Evolutionary conservation across 768 basidiomycete species (phyloP).

Genomic region (Lactifluus echinatus): DNA sequence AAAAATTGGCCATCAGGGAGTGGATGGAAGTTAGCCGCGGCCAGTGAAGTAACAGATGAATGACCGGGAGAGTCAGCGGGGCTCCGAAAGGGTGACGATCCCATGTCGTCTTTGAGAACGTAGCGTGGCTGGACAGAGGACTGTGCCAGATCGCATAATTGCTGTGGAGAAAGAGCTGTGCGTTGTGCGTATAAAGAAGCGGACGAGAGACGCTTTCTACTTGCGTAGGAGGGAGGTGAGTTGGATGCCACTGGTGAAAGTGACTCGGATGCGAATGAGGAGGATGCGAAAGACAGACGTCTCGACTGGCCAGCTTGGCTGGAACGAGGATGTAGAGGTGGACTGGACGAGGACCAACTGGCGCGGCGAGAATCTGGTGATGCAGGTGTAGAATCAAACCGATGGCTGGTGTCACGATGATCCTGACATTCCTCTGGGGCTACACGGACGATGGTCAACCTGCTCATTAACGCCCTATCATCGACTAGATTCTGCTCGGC

Average conservation of each 20-base stretch:
- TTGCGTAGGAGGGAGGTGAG: slow-evolving; percentile 12
- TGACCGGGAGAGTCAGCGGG: background rate
- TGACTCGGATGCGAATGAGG: slow-evolving; percentile 16
- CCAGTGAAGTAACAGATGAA: background rate
- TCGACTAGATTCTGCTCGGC: slow-evolving; percentile 7
- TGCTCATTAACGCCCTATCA: slow-evolving; percentile 17
- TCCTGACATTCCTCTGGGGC: slow-evolving; percentile 6
- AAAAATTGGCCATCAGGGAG: slow-evolving; percentile 19
- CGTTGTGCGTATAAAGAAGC: slow-evolving; percentile 12
- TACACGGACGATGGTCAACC: slow-evolving; percentile 18
- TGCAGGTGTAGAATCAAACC: background rate
- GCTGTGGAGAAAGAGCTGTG: slow-evolving; percentile 15
- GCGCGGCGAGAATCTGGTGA: slow-evolving; percentile 2
- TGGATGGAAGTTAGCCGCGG: slow-evolving; percentile 2
- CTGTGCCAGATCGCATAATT: slow-evolving; percentile 18
- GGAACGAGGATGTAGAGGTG: background rate
- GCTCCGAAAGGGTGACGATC: background rate
- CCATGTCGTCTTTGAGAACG: background rate
- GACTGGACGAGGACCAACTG: background rate
- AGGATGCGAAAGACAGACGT: slow-evolving; percentile 19
- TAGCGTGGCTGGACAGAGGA: slow-evolving; percentile 9
- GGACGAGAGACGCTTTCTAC: slow-evolving; percentile 8
- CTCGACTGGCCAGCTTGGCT: background rate
- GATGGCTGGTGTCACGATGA: background rate
- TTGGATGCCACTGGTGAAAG: background rate